Evolutionary conservation across 495 filamentous ascomycete genomes (phyloP).

Genomic region (Niebla homalea): DNA sequence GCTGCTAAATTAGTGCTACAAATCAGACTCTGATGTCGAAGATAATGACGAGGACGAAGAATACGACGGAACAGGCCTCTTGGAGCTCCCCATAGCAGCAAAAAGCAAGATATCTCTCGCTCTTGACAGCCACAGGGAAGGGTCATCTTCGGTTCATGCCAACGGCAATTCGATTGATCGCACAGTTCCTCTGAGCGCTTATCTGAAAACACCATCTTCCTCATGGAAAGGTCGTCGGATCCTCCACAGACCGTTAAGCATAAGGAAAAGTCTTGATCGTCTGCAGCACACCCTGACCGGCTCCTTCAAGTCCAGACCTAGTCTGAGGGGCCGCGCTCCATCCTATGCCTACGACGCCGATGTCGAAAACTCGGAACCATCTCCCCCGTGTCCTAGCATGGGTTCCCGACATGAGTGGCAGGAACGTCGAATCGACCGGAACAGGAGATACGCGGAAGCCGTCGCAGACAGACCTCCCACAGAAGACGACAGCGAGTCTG

Average conservation of each 20-base stretch:
- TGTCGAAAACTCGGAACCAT: neutral
- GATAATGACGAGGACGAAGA: no score
- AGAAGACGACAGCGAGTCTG: conserved; percentile 4
- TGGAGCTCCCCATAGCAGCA: no score
- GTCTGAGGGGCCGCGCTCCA: neutral
- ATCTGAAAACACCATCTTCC: no score
- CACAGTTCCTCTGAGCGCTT: no score
- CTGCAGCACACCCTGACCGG: neutral
- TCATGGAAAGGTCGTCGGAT: neutral
- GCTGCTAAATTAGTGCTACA: no score
- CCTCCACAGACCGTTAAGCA: neutral
- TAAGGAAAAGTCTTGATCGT: neutral
- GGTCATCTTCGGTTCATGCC: no score
- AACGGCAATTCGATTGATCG: no score
- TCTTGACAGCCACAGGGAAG: no score
- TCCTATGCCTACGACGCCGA: conserved; percentile 5
- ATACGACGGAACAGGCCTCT: no score
- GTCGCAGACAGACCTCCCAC: neutral
- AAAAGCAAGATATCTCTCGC: no score
- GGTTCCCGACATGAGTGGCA: conserved; percentile 1
- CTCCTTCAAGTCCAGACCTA: neutral
- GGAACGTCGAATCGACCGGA: conserved; percentile 1
- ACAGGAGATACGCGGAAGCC: conserved; percentile 3
- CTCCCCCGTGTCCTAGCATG: conserved; percentile 2
- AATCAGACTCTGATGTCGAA: no score